Conservation (phyloP, 78 protist genomes). For the Cavenderia fasciculata region DNA sequence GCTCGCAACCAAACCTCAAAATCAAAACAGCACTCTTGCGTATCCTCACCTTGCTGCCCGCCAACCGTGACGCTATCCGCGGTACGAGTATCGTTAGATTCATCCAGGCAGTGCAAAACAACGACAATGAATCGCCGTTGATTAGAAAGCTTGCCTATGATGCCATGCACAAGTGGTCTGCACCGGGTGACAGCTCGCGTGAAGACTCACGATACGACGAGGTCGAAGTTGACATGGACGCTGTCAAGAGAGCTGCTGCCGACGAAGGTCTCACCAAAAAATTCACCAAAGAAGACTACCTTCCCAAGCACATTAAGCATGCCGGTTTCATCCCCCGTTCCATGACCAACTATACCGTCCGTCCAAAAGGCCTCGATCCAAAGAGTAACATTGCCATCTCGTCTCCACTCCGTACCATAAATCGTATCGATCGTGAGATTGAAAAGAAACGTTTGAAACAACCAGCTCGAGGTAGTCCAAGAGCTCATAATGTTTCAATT, state of each 20-base stretch:
- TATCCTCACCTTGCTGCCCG: background rate
- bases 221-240: background rate
- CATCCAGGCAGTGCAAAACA: background rate
- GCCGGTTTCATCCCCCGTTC: slow-evolving; percentile 23
- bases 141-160: slow-evolving; percentile 45
- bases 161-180: slow-evolving; percentile 33
- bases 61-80: background rate
- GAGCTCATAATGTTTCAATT: slow-evolving; percentile 25
- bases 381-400: background rate
- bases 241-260: background rate
- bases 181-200: background rate
- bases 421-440: slow-evolving; percentile 48
- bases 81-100: background rate
- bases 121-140: background rate
- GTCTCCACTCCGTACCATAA: slow-evolving; percentile 37
- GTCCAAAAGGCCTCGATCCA: slow-evolving; percentile 12
- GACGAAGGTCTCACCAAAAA: background rate
- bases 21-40: slow-evolving; percentile 24
- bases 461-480: slow-evolving; percentile 22
- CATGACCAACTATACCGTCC: slow-evolving; percentile 3
- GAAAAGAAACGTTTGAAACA: slow-evolving; percentile 41
- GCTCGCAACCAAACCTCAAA: slow-evolving; percentile 39
- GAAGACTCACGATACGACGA: background rate
- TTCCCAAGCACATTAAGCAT: slow-evolving; percentile 66
- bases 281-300: slow-evolving; percentile 43